Base-by-base conservation (phyloP, 78 protist genomes). In the Ministeria vibrans region DNA sequence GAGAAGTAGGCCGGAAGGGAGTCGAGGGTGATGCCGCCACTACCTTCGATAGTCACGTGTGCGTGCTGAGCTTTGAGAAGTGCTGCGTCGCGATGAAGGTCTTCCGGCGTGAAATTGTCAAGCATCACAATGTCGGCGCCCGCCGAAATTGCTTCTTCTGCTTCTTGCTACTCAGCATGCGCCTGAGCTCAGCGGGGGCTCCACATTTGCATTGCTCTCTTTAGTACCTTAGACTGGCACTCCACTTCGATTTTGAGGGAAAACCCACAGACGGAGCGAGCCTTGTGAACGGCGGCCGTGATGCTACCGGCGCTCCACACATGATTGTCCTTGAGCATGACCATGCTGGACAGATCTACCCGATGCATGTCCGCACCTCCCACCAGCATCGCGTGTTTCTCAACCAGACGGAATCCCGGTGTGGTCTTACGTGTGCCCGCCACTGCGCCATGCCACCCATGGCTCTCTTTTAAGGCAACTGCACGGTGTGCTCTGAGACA, bases 391-490 rank as follows among this genome's bases (percentile, higher is more conserved):
- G 92, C 94, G 41, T 93, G 92, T 73, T 92, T 92, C 80, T 95
- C 97, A 0, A 95, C 90, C 22, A 87, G 59, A 25, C 97, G 79
- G 61, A 92, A 90, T 5, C 95, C 97, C 0, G 98, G 98, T 2
- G 98, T 92, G 27, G 98, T 95, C 78, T 95, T 95, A 51, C 98
- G 80, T 0, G 98, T 95, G 23, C 95, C 98, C 0, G 98, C 96
- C 0, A 95, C 72, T 0, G 39, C 71, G 15, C 84, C 84, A 23
- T 51, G 7, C 79, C 76, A 88, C 20, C 39, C 45, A 15, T 39
- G 44, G 43, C 45, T 20, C 9, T 1, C 46, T 28, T 75, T 66
- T 18, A 73, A 25, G 13, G 34, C 46, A 3, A 18, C 27, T 51
- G 64, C 0, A 3, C 13, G 22, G 38, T 75, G 82, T 28, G 82